These are phyloP conservation scores for Candida sp. DNA, from an alignment of 1,139 yeast species.

Conservation along the genomic window DNA sequence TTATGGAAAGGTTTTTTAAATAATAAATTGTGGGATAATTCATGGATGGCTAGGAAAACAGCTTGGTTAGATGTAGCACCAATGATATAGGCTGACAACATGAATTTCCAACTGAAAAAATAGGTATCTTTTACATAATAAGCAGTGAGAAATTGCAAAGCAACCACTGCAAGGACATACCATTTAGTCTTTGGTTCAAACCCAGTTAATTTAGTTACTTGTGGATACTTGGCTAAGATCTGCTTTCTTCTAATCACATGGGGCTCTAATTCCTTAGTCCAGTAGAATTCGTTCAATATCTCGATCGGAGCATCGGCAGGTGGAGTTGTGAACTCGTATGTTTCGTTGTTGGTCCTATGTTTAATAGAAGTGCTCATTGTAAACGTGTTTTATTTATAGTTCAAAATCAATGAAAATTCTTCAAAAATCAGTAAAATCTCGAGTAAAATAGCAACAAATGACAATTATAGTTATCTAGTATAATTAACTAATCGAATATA, in stretches of 20 bases:
- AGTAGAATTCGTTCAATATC: constrained; percentile 60
- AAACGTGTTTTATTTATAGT: background rate
- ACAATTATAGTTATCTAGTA: background rate
- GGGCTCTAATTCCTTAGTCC: constrained; percentile 84
- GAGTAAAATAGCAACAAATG: background rate
- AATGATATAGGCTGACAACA: constrained; percentile 64
- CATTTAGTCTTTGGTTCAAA: constrained; percentile 85
- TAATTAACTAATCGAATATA: background rate
- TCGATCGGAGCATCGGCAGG: constrained; percentile 43
- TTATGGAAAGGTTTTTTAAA: constrained; percentile 78
- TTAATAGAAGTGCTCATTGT: constrained; percentile 21
- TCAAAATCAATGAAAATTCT: background rate
- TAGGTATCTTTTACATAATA: constrained; percentile 54
- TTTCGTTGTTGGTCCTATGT: constrained; percentile 30
- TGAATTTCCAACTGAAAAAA: constrained; percentile 53
- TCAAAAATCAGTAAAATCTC: background rate
- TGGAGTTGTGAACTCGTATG: constrained; percentile 38
- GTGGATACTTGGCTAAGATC: constrained; percentile 74
- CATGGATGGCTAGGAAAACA: constrained; percentile 84
- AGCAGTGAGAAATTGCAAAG: constrained; percentile 62
- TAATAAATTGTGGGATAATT: constrained; percentile 80
- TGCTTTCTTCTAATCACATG: constrained; percentile 72
- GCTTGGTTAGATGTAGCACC: constrained; percentile 91
- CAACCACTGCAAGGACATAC: constrained; percentile 62
- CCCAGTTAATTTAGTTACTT: constrained; percentile 77